These are phyloP conservation scores for Ascoidea asiatica DNA, from an alignment of 805 yeast genomes.

Conservation along the genomic window DNA sequence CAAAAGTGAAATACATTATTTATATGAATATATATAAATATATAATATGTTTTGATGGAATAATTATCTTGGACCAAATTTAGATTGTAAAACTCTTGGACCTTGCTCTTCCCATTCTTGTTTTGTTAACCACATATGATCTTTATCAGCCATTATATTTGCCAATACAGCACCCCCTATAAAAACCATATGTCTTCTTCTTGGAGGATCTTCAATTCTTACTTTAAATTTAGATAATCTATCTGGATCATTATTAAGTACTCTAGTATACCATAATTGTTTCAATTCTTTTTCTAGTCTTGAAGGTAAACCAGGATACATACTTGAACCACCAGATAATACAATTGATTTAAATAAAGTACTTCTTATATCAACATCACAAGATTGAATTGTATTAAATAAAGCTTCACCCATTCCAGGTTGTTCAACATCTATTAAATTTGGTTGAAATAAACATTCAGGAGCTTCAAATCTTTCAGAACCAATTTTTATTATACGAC, in stretches of 20 bases:
- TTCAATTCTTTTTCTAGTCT: slow-evolving; percentile 91
- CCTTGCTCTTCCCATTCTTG: slow-evolving; percentile 99
- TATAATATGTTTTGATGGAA: no score
- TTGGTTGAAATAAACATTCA: slow-evolving; percentile 94
- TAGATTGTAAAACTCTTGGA: slow-evolving; percentile 58
- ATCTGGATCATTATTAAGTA: slow-evolving; percentile 74
- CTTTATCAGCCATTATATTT: slow-evolving; percentile 95
- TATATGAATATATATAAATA: no score
- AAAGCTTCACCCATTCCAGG: slow-evolving; percentile 92
- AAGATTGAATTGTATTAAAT: slow-evolving; percentile 86
- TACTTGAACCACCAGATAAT: slow-evolving; percentile 92
- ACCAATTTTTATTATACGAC: slow-evolving; percentile 85
- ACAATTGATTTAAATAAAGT: slow-evolving; percentile 86
- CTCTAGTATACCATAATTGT: slow-evolving; percentile 88
- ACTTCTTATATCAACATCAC: slow-evolving; percentile 87
- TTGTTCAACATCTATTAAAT: slow-evolving; percentile 88
- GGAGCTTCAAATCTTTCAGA: slow-evolving; percentile 95
- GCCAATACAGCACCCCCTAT: slow-evolving; percentile 98
- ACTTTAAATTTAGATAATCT: slow-evolving; percentile 88
- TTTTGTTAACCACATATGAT: slow-evolving; percentile 93
- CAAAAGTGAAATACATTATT: no score
- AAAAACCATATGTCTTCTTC: slow-evolving; percentile 98
- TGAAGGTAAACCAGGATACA: slow-evolving; percentile 97
- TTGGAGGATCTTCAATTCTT: slow-evolving; percentile 95
- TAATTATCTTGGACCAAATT: slow-evolving; percentile 78